A percentile compares a stretch with the other conserved stretches of the same genome.
Evolutionary conservation across 2,329 filamentous ascomycete genomes (phyloP).

Genomic region (Fusarium multiceps): DNA sequence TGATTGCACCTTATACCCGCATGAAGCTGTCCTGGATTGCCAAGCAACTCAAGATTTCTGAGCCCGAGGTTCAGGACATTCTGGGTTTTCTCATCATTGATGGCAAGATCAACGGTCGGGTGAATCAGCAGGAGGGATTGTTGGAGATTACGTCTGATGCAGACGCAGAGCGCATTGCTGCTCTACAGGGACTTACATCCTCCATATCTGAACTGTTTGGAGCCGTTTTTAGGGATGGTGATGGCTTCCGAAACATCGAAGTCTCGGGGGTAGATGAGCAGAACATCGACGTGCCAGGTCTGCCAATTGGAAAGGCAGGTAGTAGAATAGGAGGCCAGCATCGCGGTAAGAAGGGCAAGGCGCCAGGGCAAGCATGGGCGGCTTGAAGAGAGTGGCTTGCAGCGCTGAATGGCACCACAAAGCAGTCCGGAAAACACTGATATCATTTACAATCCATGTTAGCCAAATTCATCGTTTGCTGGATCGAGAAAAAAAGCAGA

Average conservation of each 20-base stretch:
- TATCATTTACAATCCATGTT: background rate
- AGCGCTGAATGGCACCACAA: background rate
- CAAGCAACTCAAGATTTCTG: constrained; percentile 84
- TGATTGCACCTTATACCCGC: constrained; percentile 93
- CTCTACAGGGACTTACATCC: constrained; percentile 77
- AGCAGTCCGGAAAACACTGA: background rate
- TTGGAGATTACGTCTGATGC: constrained; percentile 81
- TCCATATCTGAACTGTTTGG: constrained; percentile 77
- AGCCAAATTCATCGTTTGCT: constrained; percentile 6
- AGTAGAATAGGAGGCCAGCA: constrained; percentile 11
- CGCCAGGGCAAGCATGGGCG: background rate
- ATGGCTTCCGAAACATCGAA: constrained; percentile 67
- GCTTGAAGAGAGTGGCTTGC: constrained; percentile 9
- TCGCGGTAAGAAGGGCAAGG: constrained; percentile 42
- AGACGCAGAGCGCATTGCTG: constrained; percentile 78
- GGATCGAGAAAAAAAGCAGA: constrained; percentile 23
- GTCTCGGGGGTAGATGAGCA: constrained; percentile 46
- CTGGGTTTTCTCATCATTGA: constrained; percentile 94
- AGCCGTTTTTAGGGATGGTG: constrained; percentile 80
- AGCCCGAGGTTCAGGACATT: constrained; percentile 92
- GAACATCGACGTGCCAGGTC: constrained; percentile 44
- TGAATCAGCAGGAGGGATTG: constrained; percentile 87
- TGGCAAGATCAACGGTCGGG: constrained; percentile 84
- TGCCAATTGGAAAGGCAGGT: constrained; percentile 32
- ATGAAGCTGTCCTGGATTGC: constrained; percentile 92